These are phyloP conservation scores for Ajuga reptans DNA, from an alignment of 305 asterid species.

Conservation along the genomic window DNA sequence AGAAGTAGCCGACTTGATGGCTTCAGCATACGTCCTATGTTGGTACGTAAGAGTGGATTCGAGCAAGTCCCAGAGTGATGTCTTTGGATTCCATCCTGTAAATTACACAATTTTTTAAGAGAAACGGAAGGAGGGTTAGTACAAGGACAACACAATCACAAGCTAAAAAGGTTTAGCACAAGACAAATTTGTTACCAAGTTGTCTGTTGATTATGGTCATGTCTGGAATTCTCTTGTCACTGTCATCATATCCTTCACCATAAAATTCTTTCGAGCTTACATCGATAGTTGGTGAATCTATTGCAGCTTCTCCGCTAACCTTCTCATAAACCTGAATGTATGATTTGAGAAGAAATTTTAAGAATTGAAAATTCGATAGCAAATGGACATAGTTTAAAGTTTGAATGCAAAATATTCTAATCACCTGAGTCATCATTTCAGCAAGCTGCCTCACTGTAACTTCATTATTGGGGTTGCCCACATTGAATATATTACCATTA, in stretches of 20 bases:
- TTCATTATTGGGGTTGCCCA: slow-evolving; percentile 71
- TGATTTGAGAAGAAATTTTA: not conserved
- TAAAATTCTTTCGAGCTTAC: slow-evolving; percentile 66
- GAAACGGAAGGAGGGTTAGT: not conserved
- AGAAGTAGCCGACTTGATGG: slow-evolving; percentile 54
- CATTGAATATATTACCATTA: slow-evolving; percentile 62
- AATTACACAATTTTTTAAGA: not conserved
- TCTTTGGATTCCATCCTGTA: slow-evolving; percentile 68
- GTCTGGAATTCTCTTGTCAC: slow-evolving; percentile 80
- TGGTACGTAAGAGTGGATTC: slow-evolving; percentile 77
- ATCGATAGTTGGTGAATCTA: slow-evolving; percentile 51
- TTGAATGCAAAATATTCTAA: not conserved
- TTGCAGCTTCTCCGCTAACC: slow-evolving; percentile 49
- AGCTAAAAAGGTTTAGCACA: not conserved
- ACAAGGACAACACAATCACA: not conserved
- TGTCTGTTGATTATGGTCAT: slow-evolving; percentile 71
- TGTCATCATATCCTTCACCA: slow-evolving; percentile 73
- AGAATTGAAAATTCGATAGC: not conserved
- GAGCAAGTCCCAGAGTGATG: slow-evolving; percentile 66
- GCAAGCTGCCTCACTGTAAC: slow-evolving; percentile 76
- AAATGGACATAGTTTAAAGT: not conserved
- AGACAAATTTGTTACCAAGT: slow-evolving; percentile 36
- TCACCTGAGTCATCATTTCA: slow-evolving; percentile 69
- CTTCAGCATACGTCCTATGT: slow-evolving; percentile 67
- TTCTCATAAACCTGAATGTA: slow-evolving; percentile 48